Conservation (phyloP, 2,329 filamentous ascomycete genomes). For the Lasiodiplodia citricola region DNA sequence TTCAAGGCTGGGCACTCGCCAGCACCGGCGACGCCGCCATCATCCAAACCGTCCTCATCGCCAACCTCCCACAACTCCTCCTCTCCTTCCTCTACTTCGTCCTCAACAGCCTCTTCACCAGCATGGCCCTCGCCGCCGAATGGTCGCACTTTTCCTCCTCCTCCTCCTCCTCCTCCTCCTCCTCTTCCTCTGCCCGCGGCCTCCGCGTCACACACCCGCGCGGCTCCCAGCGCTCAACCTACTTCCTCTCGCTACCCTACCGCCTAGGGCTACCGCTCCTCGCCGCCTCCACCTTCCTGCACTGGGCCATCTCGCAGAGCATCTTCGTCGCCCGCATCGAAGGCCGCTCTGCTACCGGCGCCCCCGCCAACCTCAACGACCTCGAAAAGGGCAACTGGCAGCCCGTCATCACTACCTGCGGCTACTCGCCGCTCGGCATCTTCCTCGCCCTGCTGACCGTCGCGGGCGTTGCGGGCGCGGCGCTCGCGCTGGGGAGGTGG, state of each 20-base stretch:
- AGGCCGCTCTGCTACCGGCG: background rate
- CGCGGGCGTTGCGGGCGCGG: constrained; percentile 42
- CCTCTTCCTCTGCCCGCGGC: constrained; percentile 40
- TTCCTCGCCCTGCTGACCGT: constrained; percentile 62
- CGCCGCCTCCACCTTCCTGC: constrained; percentile 39
- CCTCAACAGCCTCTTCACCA: constrained; percentile 54
- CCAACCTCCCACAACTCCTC: constrained; percentile 35
- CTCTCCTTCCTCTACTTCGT: constrained; percentile 54
- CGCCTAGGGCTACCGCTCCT: constrained; percentile 45
- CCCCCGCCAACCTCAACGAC: background rate
- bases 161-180: constrained; percentile 43
- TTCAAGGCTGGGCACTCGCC: background rate
- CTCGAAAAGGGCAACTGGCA: background rate
- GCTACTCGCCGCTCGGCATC: constrained; percentile 8
- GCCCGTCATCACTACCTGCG: constrained; percentile 21
- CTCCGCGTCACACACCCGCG: constrained; percentile 46
- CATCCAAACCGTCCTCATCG: background rate
- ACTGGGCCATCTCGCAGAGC: constrained; percentile 52
- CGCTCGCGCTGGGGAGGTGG: constrained; percentile 47
- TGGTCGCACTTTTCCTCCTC: constrained; percentile 39
- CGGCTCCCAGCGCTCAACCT: constrained; percentile 46
- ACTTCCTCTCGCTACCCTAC: constrained; percentile 50
- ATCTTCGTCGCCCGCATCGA: constrained; percentile 48
- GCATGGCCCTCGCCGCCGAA: constrained; percentile 55
- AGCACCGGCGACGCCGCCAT: background rate